These are phyloP conservation scores for Pleoardoris graminearum DNA, from an alignment of 2,329 filamentous ascomycete genomes.

Conservation along the genomic window DNA sequence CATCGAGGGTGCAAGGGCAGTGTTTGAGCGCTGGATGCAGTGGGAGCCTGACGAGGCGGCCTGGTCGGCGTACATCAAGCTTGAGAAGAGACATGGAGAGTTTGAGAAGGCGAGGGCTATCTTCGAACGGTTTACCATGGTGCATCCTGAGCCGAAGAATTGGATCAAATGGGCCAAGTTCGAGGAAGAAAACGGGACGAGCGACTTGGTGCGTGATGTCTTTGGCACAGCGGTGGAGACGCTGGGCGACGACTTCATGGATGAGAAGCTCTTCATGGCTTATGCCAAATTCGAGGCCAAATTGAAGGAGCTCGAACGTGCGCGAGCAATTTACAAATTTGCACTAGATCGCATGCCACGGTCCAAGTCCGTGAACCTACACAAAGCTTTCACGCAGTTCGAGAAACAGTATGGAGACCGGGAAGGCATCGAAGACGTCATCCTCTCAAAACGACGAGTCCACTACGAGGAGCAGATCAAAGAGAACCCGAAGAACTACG, in stretches of 20 bases:
- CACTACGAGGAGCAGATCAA: constrained; percentile 94
- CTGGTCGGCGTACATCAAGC: constrained; percentile 94
- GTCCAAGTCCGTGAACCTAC: constrained; percentile 79
- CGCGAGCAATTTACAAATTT: constrained; percentile 95
- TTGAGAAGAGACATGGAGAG: constrained; percentile 94
- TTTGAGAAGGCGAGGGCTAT: constrained; percentile 88
- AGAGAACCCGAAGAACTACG: constrained; percentile 95
- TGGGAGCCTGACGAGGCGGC: constrained; percentile 97
- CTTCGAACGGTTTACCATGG: constrained; percentile 85
- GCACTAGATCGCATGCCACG: constrained; percentile 88
- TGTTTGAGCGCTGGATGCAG: constrained; percentile 97
- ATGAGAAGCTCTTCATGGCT: constrained; percentile 92
- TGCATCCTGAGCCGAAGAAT: constrained; percentile 91
- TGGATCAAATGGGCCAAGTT: constrained; percentile 99
- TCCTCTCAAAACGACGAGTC: constrained; percentile 88
- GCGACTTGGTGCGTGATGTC: constrained; percentile 87
- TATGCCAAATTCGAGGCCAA: constrained; percentile 96
- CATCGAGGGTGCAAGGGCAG: constrained; percentile 84
- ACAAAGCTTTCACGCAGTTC: constrained; percentile 95
- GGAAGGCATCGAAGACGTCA: constrained; percentile 92
- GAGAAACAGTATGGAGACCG: constrained; percentile 97
- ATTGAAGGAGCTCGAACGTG: constrained; percentile 91
- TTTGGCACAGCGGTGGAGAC: constrained; percentile 87
- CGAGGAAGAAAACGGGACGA: constrained; percentile 93
- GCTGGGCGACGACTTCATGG: constrained; percentile 91